Percentiles rank a stretch among this genome's conserved stretches.
Evolutionary conservation across 2,329 filamentous ascomycete genomes (phyloP).

Genomic region (Metarhizium sp.): DNA sequence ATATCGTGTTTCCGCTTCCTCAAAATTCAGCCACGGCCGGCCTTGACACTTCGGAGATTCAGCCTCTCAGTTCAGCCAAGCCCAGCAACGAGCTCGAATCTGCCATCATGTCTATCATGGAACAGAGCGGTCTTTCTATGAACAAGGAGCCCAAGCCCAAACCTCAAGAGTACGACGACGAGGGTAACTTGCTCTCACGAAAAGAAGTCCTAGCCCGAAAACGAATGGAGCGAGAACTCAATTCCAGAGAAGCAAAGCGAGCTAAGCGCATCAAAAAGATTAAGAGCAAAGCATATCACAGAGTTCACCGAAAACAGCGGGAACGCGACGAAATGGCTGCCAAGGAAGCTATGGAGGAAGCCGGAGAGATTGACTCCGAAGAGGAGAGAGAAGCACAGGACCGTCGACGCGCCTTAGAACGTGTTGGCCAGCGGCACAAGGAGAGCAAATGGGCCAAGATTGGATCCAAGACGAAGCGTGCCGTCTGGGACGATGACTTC

Average conservation of each 20-base stretch:
- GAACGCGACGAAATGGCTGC: conserved; percentile 44
- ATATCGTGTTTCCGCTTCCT: conserved; percentile 77
- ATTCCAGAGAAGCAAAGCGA: conserved; percentile 81
- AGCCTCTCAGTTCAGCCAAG: conserved; percentile 52
- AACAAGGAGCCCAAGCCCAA: conserved; percentile 34
- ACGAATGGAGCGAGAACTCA: conserved; percentile 70
- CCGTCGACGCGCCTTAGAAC: conserved; percentile 68
- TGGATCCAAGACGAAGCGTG: conserved; percentile 66
- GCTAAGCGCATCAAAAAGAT: conserved; percentile 96
- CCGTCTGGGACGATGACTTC: conserved; percentile 83
- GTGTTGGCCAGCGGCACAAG: conserved; percentile 76
- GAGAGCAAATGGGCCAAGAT: conserved; percentile 92
- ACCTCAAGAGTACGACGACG: conserved; percentile 56
- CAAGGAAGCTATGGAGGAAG: conserved; percentile 43
- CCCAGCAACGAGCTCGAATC: conserved; percentile 74
- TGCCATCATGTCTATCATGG: conserved; percentile 79
- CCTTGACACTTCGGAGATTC: conserved; percentile 52
- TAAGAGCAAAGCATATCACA: conserved; percentile 91
- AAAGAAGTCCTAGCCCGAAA: conserved; percentile 65
- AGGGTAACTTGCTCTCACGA: conserved; percentile 62
- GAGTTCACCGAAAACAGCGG: conserved; percentile 74
- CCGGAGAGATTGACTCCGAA: conserved; percentile 53
- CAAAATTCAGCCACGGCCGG: conserved; percentile 57
- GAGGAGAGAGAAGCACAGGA: conserved; percentile 58
- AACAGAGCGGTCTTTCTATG: conserved; percentile 70